These are phyloP conservation scores for Zygosaccharomyces sapae DNA, from an alignment of 1,139 yeast genomes.

Conservation along the genomic window DNA sequence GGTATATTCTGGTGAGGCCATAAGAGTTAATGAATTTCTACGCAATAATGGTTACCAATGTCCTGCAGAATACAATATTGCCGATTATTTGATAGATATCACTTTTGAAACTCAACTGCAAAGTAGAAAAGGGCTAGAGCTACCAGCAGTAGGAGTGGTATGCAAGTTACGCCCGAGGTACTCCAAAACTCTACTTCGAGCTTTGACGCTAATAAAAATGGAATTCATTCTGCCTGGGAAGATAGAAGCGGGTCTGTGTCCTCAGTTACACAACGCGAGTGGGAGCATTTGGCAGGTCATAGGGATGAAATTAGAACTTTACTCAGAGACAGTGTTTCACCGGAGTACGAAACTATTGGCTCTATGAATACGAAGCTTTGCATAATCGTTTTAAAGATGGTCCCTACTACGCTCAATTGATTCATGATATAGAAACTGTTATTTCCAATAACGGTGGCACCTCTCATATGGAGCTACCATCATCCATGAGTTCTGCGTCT, in stretches of 20 bases:
- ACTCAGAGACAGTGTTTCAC: constrained; percentile 34
- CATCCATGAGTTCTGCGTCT: constrained; percentile 46
- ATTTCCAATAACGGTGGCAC: constrained; percentile 30
- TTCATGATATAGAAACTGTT: constrained; percentile 45
- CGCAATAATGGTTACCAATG: constrained; percentile 71
- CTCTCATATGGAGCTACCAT: constrained; percentile 15
- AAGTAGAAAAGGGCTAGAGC: constrained; percentile 9
- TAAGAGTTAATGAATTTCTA: constrained; percentile 68
- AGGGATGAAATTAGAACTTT: constrained; percentile 56
- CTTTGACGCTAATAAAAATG: constrained; percentile 6
- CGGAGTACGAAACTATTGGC: constrained; percentile 19
- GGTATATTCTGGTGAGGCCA: constrained; percentile 82
- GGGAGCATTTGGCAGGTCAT: constrained; percentile 88
- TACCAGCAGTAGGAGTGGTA: constrained; percentile 11
- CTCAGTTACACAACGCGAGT: constrained; percentile 64
- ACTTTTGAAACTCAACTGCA: constrained; percentile 56
- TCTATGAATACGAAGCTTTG: constrained; percentile 22
- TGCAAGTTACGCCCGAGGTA: constrained; percentile 17
- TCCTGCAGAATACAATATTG: constrained; percentile 87
- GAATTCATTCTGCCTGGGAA: constrained; percentile 9
- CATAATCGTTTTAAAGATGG: constrained; percentile 48
- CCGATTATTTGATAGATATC: constrained; percentile 86
- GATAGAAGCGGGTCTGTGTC: constrained; percentile 22
- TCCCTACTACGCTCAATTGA: constrained; percentile 46
- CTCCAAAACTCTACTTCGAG: constrained; percentile 6